Evolutionary conservation across 2,329 filamentous ascomycete species (phyloP).

Genomic region (Aspergillus pseudoterreus): DNA sequence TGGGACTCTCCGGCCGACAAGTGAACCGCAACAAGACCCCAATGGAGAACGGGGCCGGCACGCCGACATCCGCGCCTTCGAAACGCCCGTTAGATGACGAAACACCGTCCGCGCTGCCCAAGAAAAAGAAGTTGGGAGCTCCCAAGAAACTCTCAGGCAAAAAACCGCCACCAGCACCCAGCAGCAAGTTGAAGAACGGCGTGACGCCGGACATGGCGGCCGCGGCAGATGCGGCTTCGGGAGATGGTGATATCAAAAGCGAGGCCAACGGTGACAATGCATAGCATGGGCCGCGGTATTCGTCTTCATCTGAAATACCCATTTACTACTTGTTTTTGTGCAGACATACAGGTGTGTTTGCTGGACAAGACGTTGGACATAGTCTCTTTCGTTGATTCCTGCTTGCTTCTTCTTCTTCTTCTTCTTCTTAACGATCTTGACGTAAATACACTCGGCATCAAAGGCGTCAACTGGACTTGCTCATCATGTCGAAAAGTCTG

Average conservation of each 20-base stretch:
- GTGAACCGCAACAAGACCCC: conserved; percentile 45
- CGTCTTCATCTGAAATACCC: neutral
- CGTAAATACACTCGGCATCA: conserved; percentile 25
- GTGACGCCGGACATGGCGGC: conserved; percentile 33
- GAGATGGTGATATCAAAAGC: conserved; percentile 32
- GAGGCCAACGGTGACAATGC: conserved; percentile 30
- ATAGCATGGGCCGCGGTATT: conserved; percentile 5
- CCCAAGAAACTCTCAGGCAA: conserved; percentile 34
- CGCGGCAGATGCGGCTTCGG: conserved; percentile 23
- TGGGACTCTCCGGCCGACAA: conserved; percentile 55
- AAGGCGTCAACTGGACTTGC: conserved; percentile 21
- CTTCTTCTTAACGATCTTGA: conserved; percentile 20
- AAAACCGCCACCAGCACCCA: conserved; percentile 32
- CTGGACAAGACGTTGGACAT: conserved; percentile 14
- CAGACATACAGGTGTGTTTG: conserved; percentile 12
- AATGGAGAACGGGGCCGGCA: conserved; percentile 41
- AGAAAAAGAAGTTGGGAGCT: conserved; percentile 48
- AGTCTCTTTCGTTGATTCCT: conserved; percentile 8
- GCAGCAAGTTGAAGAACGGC: conserved; percentile 41
- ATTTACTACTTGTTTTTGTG: conserved; percentile 5
- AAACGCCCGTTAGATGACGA: conserved; percentile 42
- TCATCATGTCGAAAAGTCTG: conserved; percentile 19
- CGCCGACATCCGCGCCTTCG: conserved; percentile 31
- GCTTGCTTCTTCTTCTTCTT: neutral
- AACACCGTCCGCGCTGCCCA: conserved; percentile 42